Evolutionary conservation across 257 asterid species (phyloP).

Genomic region (Solanum chmielewskii): DNA sequence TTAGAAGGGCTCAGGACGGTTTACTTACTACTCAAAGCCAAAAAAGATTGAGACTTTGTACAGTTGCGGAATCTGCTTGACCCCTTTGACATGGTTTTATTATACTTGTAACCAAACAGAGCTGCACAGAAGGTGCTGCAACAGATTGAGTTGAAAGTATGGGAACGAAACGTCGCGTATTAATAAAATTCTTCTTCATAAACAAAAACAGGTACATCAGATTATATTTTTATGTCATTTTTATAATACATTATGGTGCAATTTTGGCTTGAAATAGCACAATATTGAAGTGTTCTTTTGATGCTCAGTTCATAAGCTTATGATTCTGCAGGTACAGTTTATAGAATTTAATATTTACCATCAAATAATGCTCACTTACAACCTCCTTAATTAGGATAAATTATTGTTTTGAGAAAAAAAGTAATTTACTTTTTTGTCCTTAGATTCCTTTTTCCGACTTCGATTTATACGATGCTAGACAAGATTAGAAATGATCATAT

Average conservation of each 20-base stretch:
- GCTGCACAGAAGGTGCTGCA: not conserved
- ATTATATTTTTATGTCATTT: not conserved
- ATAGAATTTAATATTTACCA: not conserved
- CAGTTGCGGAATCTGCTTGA: slow-evolving; percentile 4
- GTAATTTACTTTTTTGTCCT: not conserved
- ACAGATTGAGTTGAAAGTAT: not conserved
- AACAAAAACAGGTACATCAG: not conserved
- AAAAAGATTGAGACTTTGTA: not conserved
- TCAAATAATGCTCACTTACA: not conserved
- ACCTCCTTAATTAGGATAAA: not conserved
- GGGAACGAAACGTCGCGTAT: not conserved
- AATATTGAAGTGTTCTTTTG: not conserved
- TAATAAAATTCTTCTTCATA: not conserved
- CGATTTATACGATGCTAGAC: not conserved
- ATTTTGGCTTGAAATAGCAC: not conserved
- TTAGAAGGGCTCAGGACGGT: not conserved
- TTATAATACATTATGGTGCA: not conserved
- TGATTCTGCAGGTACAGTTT: not conserved
- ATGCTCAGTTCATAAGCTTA: not conserved
- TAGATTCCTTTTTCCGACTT: not conserved
- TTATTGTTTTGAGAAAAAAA: not conserved
- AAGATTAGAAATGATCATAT: not conserved
- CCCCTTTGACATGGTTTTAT: not conserved
- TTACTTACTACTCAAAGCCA: not conserved
- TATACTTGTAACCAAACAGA: not conserved